Conservation (phyloP, 202 grass and related monocot genomes). For the Musa balbisiana region DNA sequence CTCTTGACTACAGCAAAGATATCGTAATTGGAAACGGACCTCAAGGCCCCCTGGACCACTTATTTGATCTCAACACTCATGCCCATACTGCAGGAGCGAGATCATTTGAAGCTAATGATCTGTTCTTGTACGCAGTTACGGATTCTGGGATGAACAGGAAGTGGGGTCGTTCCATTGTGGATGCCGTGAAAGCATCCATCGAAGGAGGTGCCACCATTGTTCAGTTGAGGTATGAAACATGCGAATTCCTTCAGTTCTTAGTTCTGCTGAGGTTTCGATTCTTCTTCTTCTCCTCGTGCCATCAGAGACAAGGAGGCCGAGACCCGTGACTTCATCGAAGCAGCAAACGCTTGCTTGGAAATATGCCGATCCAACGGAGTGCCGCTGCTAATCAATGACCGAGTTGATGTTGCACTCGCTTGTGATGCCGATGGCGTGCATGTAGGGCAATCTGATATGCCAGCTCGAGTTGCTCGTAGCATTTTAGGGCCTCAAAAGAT, state of each 20-base stretch:
- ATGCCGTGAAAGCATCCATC: conserved; percentile 64
- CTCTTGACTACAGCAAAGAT: conserved; percentile 77
- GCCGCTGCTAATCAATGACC: conserved; percentile 77
- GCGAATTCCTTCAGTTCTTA: not conserved
- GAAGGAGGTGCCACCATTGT: conserved; percentile 88
- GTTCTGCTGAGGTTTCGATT: conserved; percentile 5
- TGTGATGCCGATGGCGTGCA: conserved; percentile 84
- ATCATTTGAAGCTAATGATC: conserved; percentile 47
- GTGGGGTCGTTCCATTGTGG: conserved; percentile 66
- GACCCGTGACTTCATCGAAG: conserved; percentile 60
- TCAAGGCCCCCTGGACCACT: conserved; percentile 90
- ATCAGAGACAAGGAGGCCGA: conserved; percentile 71
- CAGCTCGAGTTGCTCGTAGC: conserved; percentile 31
- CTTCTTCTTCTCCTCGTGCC: not conserved
- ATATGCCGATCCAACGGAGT: conserved; percentile 64
- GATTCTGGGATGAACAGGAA: conserved; percentile 81
- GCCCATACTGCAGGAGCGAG: conserved; percentile 29
- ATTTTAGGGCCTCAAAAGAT: conserved; percentile 66
- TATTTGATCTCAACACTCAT: conserved; percentile 49
- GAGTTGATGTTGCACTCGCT: conserved; percentile 72
- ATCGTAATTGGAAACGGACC: conserved; percentile 68
- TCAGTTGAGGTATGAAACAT: conserved; percentile 50
- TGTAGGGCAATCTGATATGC: conserved; percentile 81
- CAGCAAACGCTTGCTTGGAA: conserved; percentile 54
- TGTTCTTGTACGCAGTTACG: conserved; percentile 90